Percentiles rank a stretch among this genome's conserved stretches.
These are phyloP conservation scores for Plantago coronopus DNA, from an alignment of 305 asterid species.

Conservation along the genomic window DNA sequence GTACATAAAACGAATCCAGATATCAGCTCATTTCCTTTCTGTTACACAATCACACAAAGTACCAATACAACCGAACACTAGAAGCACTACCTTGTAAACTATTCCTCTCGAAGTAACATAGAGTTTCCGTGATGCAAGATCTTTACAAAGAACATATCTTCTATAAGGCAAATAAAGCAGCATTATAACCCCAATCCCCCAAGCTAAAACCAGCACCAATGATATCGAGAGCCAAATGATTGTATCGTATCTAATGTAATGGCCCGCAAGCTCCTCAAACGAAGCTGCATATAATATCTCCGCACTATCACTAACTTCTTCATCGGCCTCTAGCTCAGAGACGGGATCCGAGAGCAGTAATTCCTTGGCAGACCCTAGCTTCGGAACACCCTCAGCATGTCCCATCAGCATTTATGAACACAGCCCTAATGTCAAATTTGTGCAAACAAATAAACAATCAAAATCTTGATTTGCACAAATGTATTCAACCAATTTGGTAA, in stretches of 20 bases:
- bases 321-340: constrained; percentile 48
- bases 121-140: constrained; percentile 57
- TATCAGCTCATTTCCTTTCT: constrained; percentile 14
- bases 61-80: constrained; percentile 15
- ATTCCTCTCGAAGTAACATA: constrained; percentile 50
- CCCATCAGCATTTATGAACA: constrained; percentile 49
- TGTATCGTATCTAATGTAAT: constrained; percentile 50
- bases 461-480: background rate
- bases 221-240: constrained; percentile 70
- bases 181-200: constrained; percentile 72
- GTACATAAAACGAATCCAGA: constrained; percentile 9
- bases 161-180: constrained; percentile 58
- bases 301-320: constrained; percentile 35
- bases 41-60: background rate
- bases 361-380: constrained; percentile 29
- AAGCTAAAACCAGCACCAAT: constrained; percentile 58
- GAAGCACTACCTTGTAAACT: constrained; percentile 51
- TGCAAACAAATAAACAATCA: constrained; percentile 17
- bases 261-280: constrained; percentile 49
- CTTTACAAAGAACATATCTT: constrained; percentile 69
- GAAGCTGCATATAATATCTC: constrained; percentile 49
- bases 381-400: constrained; percentile 40
- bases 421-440: constrained; percentile 19
- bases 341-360: constrained; percentile 47
- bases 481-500: no score